Base-by-base conservation (phyloP, 495 filamentous ascomycete genomes). In the Gamarada debralockiae region DNA sequence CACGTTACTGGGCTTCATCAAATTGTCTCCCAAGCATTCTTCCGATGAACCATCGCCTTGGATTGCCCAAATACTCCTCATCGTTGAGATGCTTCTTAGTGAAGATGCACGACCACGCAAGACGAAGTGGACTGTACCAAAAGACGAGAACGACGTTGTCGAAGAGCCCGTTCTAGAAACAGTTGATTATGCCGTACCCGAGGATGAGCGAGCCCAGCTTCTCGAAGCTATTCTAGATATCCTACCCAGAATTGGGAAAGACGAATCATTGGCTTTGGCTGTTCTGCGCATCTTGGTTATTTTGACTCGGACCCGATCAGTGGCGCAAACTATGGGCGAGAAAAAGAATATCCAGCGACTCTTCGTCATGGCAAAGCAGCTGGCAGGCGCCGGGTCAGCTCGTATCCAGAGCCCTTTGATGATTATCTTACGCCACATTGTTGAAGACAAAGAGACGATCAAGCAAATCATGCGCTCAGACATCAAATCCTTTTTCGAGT, bases 381-480 rank as follows among this genome's bases (percentile, higher is more conserved):
- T 96, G 37, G 86, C 89, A 20, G 88, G 85, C 22, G 76, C 81
- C 22, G 85, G 83, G 18, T 87, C 87, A 49, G 75, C 85, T 20
- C 84, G 84, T 44, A 76, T 97, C 4, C 89, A 87, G 60, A 84
- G 85, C 57, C 66, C 73, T 58, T 84, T 97, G 49, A 86, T 97
- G 80, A 71, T 95, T 20, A 84, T 97, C 41, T 73, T 99, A 42
- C 83, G 95, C 20, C 93, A 99, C 63, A 86, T 97, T 14, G 79
- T 97, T 34, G 93, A 99, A 69, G 95, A 99, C 60, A 90, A 93
- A 48, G 82, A 90, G 42, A 92, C 85, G 0, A 77, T 97, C 33
- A 89, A 88, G 45, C 88, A 96, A 60, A 84, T 97, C 61, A 97
- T 99, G 90, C 77, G 86, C 48, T 86, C 85, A 33, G 93, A 97